Evolutionary conservation across 2,329 filamentous ascomycete species (phyloP), one percentile per base, ranked within the genome.

Genomic region (Pseudogymnoascus sp.): DNA sequence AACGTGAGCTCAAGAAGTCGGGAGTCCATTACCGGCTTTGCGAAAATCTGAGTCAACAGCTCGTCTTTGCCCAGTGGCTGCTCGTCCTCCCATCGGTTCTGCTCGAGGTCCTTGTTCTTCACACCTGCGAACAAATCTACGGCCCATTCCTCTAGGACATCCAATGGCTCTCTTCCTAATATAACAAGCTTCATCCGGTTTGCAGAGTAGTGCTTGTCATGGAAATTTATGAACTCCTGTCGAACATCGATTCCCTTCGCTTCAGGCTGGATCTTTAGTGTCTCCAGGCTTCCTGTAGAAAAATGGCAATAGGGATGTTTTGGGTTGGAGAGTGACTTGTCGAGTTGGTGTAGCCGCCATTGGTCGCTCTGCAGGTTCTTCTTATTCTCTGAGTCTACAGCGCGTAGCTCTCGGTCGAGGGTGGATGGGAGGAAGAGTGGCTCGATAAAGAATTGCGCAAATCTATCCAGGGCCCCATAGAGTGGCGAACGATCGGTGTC

Each of bases 371-470:
- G 86, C 45, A 90, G 72, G 67, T 90, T 90, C 77, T 90, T 89
- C 77, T 90, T 90, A 72, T 90, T 89, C 71, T 90, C 86, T 12
- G 86, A 89, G 69, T 90, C 86, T 45, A 90, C 86, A 3, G 86
- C 86, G 65, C 79, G 79, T 68, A 90, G 73, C 72, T 90, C 86
- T 63, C 86, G 79, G 67, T 90, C 86, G 37, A 90, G 70, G 1
- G 85, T 88, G 59, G 83, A 85, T 64, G 84, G 82, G 15, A 88
- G 75, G 71, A 90, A 90, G 26, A 90, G 76, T 1, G 86, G 86
- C 41, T 81, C 77, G 62, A 89, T 81, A 72, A 90, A 90, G 71
- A 90, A 90, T 68, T 90, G 86, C 8, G 86, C 84, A 69, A 90
- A 90, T 56, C 86, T 79, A 70, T 90, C 86, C 34, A 90, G 75